phyloP scores from a whole-genome alignment of 805 yeast species.

The Lipomyces chichibuensis region DNA sequence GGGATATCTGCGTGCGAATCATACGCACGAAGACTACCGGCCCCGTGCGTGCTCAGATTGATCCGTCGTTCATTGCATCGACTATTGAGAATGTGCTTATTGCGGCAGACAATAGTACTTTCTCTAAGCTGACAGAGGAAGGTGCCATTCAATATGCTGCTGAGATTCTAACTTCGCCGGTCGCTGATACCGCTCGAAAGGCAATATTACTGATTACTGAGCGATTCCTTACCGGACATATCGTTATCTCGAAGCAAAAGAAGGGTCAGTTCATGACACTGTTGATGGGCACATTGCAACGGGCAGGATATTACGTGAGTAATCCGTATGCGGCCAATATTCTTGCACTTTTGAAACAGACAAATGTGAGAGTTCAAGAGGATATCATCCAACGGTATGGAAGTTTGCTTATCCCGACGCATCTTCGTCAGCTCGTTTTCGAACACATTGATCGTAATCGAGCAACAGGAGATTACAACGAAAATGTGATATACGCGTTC shows the following conservation, averaged over 20 bases:
- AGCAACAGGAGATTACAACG: slow-evolving; percentile 8
- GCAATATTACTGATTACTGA: slow-evolving; percentile 6
- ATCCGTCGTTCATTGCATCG: slow-evolving; percentile 6
- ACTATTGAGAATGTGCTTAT: slow-evolving; percentile 1
- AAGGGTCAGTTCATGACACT: not conserved
- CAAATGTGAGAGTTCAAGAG: not conserved
- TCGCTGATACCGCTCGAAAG: slow-evolving; percentile 3
- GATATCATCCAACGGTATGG: slow-evolving; percentile 3
- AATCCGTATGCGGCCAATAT: slow-evolving; percentile 4
- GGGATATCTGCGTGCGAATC: slow-evolving; percentile 9
- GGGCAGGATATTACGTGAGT: slow-evolving; percentile 4
- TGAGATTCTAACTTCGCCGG: slow-evolving; percentile 6
- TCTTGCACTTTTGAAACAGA: not conserved
- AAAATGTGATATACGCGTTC: not conserved
- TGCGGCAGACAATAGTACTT: not conserved
- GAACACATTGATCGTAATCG: slow-evolving; percentile 17
- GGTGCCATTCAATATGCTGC: slow-evolving; percentile 5
- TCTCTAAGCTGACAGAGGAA: slow-evolving; percentile 3
- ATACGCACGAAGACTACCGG: slow-evolving; percentile 9
- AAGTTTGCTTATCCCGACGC: not conserved
- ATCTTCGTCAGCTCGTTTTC: slow-evolving; percentile 6
- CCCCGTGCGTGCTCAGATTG: slow-evolving; percentile 5
- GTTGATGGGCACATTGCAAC: slow-evolving; percentile 5
- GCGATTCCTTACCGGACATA: not conserved
- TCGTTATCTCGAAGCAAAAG: not conserved